Base-by-base conservation (phyloP, 768 basidiomycete genomes). In the Hirschioporus abietinus region DNA sequence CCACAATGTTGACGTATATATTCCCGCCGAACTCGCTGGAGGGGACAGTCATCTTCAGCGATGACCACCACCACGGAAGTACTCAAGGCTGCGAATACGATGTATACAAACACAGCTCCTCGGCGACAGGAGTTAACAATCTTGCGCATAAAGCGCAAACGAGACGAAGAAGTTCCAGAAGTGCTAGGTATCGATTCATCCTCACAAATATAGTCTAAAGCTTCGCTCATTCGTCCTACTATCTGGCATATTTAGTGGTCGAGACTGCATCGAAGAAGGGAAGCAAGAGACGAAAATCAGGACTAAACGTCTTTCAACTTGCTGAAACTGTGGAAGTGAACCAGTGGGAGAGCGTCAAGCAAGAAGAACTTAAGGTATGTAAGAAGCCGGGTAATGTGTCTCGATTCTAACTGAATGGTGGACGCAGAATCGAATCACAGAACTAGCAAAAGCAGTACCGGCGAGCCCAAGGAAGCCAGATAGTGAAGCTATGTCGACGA, bases 91-190 rank as follows among this genome's bases (percentile, higher is more conserved):
- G 42, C 42, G 42, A 52, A 52, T 12, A 6, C 42, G 4, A 52
- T 52, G 20, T 1, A 52, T 15, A 6, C 20, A 10, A 52, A 52
- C 20, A 52, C 12, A 20, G 12, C 6, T 52, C 12, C 12, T 52
- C 42, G 42, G 20, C 42, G 42, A 12, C 42, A 52, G 42, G 42
- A 52, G 42, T 10, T 52, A 72, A 90, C 92, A 0, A 88, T 93
- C 71, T 76, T 93, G 35, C 86, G 92, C 35, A 92, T 93, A 76
- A 93, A 93, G 75, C 83, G 92, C 35, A 93, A 92, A 72, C 82
- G 92, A 25, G 89, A 85, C 36, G 92, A 93, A 70, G 92, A 92
- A 72, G 90, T 92, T 36, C 79, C 93, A 61, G 92, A 93, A 77
- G 92, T 89, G 36, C 80, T 93, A 69, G 89, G 92, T 89, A 78